phyloP scores from a whole-genome alignment of 2,329 filamentous ascomycete species.

The Pestalotiopsis sp. region DNA sequence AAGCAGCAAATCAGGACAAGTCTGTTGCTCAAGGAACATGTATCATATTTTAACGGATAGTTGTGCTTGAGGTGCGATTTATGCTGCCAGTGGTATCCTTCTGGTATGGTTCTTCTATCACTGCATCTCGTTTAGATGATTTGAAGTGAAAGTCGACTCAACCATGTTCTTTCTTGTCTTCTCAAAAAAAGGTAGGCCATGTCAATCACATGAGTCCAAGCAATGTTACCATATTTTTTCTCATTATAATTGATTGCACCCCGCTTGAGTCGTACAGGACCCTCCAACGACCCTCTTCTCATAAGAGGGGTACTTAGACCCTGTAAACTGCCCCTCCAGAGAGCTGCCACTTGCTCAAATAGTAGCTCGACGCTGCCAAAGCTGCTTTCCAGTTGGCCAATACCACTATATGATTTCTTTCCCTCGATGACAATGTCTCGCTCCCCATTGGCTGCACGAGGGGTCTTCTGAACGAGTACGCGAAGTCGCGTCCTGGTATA shows the following conservation, averaged over 20 bases:
- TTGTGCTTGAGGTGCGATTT: no score
- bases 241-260: neutral
- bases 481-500: neutral
- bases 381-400: conserved; percentile 9
- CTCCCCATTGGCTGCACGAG: conserved; percentile 3
- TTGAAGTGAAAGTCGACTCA: no score
- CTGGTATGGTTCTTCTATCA: no score
- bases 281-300: neutral
- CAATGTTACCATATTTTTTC: neutral
- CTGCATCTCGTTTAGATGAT: no score
- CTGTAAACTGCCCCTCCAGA: neutral
- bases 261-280: neutral
- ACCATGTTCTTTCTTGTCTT: no score
- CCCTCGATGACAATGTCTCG: conserved; percentile 9
- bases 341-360: neutral
- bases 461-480: neutral
- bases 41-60: no score
- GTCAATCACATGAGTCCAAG: no score
- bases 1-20: neutral
- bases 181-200: no score
- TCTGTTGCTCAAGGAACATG: no score
- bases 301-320: neutral
- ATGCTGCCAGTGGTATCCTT: no score
- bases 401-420: conserved; percentile 2
- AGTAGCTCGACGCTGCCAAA: conserved; percentile 5